Evolutionary conservation across 179 eudicot genomes (phyloP).

Genomic region (Beta macrorhiza): DNA sequence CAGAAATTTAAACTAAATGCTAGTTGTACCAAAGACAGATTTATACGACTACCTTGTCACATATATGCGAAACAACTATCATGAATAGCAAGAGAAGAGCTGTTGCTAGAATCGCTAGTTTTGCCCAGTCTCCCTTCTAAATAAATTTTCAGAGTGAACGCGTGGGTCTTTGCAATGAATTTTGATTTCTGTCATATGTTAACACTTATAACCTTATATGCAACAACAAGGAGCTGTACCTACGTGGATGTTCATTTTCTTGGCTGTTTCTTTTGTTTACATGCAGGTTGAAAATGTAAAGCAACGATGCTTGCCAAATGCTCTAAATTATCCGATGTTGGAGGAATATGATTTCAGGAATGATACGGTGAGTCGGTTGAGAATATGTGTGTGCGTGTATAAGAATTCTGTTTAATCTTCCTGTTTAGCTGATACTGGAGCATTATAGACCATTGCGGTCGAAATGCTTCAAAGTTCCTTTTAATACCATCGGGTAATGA

Average conservation of each 20-base stretch:
- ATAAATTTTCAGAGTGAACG: background rate
- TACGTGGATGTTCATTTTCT: background rate
- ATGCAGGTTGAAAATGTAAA: constrained; percentile 94
- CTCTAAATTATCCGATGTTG: constrained; percentile 93
- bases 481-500: background rate
- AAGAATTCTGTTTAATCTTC: background rate
- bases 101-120: background rate
- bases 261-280: constrained; percentile 12
- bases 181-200: background rate
- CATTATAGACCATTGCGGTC: background rate
- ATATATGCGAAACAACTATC: no score
- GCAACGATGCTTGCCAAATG: constrained; percentile 94
- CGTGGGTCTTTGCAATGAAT: background rate
- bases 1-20: background rate
- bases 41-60: background rate
- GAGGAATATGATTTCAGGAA: constrained; percentile 98
- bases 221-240: background rate
- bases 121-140: background rate
- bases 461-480: background rate
- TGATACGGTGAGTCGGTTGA: constrained; percentile 68
- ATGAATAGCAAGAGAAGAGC: no score
- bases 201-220: background rate
- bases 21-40: background rate
- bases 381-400: background rate
- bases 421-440: background rate